Evolutionary conservation across 106 monocot genomes (phyloP).

Genomic region (Platanthera zijinensis): DNA sequence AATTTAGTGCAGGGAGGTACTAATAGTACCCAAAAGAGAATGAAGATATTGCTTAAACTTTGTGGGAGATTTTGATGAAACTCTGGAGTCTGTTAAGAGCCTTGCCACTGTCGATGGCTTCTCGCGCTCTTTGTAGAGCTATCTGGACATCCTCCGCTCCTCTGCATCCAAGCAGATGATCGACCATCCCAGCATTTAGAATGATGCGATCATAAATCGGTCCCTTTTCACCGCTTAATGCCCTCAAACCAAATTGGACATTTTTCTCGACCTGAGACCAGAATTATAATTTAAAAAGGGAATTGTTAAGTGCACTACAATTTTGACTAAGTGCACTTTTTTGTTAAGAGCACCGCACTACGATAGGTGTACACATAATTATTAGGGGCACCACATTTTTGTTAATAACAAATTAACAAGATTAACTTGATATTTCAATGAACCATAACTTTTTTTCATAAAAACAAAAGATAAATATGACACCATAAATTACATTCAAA

Average conservation of each 20-base stretch:
- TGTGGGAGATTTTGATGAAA: conserved; percentile 75
- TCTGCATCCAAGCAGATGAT: conserved; percentile 66
- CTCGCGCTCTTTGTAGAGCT: conserved; percentile 75
- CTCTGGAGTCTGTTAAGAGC: conserved; percentile 74
- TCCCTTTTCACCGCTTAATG: conserved; percentile 80
- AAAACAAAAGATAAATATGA: too few species aligned
- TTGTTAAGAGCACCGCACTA: too few species aligned
- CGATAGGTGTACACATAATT: too few species aligned
- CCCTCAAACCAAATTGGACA: conserved; percentile 75
- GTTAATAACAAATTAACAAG: too few species aligned
- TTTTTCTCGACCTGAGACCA: conserved; percentile 58
- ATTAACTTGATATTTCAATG: too few species aligned
- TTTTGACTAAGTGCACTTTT: too few species aligned
- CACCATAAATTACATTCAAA: too few species aligned
- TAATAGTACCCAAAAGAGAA: too few species aligned
- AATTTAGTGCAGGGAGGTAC: too few species aligned
- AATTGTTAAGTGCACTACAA: too few species aligned
- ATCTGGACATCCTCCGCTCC: conserved; percentile 59
- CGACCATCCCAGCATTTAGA: conserved; percentile 92
- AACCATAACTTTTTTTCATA: too few species aligned
- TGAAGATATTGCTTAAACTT: conserved; percentile 24
- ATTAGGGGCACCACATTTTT: too few species aligned
- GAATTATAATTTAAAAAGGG: conserved; percentile 1
- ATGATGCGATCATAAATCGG: conserved; percentile 88
- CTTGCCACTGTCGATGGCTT: conserved; percentile 81